Evolutionary conservation across 108 stramenopile species (phyloP), one percentile per base, ranked within the genome.

Genomic region (Licmophora abbreviata): DNA sequence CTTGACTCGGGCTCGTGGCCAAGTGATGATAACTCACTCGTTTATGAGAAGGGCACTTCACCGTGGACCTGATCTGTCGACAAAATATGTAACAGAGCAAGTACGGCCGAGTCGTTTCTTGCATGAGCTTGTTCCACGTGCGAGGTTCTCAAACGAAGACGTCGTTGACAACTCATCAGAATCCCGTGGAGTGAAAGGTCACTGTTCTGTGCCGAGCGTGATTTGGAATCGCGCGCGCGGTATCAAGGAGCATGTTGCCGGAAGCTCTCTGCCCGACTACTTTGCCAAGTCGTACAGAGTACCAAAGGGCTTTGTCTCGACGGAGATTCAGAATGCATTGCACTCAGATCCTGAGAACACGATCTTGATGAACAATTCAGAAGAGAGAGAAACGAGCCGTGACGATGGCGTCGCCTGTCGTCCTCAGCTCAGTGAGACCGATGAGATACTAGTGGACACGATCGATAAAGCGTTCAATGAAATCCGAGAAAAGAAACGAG

Each of bases 51-150:
- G 68, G 22, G 61, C 53, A 8, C 50, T 66, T 14, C 37, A 62
- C 33, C 56, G 38, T 51, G 54, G 65, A 30, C 44, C 44, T 31
- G 66, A 71, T 45, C 52, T 69, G 1, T 25, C 32, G 30, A 65
- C 55, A 36, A 53, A 52, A 58, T 48, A 54, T 22, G 61, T 71
- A 10, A 64, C 71, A 20, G 29, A 40, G 32, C 75, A 71, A 35
- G 70, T 66, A 11, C 38, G 46, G 32, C 75, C 75, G 10, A 76
- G 75, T 54, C 62, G 75, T 7, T 76, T 76, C 49, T 51, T 76
- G 6, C 67, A 72, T 26, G 75, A 76, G 25, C 44, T 76, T 20
- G 52, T 69, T 4, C 73, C 73, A 18, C 60, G 65, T 0, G 58
- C 63, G 14, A 56, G 42, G 40, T 21, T 23, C 6, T 44, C 17